These are phyloP conservation scores for Dysphania ambrosioides DNA, from an alignment of 148 eudicot genomes.

Conservation along the genomic window DNA sequence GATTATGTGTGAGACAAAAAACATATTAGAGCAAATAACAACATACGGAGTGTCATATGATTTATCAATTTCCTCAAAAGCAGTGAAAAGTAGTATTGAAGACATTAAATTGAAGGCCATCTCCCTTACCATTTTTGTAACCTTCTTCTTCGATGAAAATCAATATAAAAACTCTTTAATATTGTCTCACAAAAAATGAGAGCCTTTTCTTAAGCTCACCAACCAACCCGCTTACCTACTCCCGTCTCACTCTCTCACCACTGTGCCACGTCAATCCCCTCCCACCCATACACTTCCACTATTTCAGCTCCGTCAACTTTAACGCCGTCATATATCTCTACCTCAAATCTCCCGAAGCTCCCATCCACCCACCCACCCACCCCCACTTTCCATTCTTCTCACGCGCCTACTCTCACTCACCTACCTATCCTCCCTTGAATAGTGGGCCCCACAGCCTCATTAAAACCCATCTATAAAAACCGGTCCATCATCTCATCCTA, in stretches of 20 bases:
- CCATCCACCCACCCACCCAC: neutral
- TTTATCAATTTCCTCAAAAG: no score
- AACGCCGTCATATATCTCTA: neutral
- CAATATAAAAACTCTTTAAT: no score
- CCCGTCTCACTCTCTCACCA: neutral
- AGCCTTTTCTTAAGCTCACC: slow-evolving; percentile 16
- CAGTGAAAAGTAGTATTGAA: no score
- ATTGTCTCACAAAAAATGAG: neutral
- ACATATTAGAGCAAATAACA: no score
- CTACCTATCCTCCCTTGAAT: neutral
- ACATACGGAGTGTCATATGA: no score
- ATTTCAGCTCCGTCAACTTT: neutral
- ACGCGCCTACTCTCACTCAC: slow-evolving; percentile 1
- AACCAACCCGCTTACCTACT: slow-evolving; percentile 24
- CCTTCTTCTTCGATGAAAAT: neutral
- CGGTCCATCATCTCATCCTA: neutral
- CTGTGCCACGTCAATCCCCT: slow-evolving; percentile 10
- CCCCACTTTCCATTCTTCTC: neutral
- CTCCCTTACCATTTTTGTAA: no score
- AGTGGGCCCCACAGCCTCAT: neutral
- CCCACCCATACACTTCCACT: neutral
- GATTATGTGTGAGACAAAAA: no score
- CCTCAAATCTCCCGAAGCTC: neutral
- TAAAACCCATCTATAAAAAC: slow-evolving; percentile 5
- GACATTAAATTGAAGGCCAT: no score